Base-by-base conservation (phyloP, 2,329 filamentous ascomycete genomes). In the Verticillium alfalfae region DNA sequence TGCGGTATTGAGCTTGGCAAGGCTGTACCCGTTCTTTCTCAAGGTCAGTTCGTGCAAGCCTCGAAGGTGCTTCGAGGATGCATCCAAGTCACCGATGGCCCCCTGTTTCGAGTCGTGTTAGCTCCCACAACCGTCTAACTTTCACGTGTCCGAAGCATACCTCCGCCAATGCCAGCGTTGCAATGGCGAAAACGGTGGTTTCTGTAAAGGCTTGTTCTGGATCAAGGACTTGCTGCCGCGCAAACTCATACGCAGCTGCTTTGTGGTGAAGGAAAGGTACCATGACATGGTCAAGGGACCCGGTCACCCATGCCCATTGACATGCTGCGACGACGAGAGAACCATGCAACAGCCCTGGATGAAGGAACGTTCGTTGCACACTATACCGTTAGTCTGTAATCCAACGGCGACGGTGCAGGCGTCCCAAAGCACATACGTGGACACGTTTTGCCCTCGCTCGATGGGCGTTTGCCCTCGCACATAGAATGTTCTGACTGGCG, bases 251-350 rank as follows among this genome's bases (percentile, higher is more conserved):
- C 12, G 78, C 78, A 57, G 78, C 76, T 34, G 78, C 71, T 65
- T 80, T 80, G 67, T 79, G 78, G 61, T 80, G 78, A 59, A 79
- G 71, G 65, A 79, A 79, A 12, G 78, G 76, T 26, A 79, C 71
- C 65, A 76, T 74, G 65, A 79, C 77, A 59, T 76, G 72, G 59
- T 79, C 78, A 66, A 77, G 74, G 59, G 77, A 77, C 36, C 78
- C 78, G 2, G 75, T 79, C 56, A 77, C 73, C 78, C 78, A 80
- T 31, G 76, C 76, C 76, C 76, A 79, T 59, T 80, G 78, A 59
- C 78, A 74, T 31, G 76, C 76, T 22, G 78, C 79, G 64, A 80
- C 71, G 64, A 79, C 74, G 57, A 80, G 67, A 31, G 77, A 78
- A 65, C 76, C 78, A 64, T 80, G 77, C 65, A 80, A 77, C 61